Evolutionary conservation across 768 basidiomycete genomes (phyloP).

Genomic region (Boletus coccyginus): DNA sequence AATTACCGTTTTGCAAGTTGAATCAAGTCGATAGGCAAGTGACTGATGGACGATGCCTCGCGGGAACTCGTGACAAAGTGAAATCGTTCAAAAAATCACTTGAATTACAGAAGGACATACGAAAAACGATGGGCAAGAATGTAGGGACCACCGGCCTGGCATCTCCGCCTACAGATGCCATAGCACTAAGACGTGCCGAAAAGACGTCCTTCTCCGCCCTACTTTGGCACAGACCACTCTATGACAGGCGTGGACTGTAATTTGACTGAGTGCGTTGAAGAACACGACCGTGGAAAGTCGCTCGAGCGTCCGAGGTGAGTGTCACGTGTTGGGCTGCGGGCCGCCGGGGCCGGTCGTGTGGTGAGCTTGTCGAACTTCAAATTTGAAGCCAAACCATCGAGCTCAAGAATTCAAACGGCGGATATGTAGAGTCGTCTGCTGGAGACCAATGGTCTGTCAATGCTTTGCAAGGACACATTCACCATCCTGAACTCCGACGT

Average conservation of each 20-base stretch:
- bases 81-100: background rate
- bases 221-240: constrained; percentile 34
- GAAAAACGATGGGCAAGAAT: background rate
- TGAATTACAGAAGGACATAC: background rate
- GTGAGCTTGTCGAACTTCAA: too few species aligned
- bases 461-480: background rate
- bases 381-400: background rate
- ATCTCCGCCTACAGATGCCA: constrained; percentile 26
- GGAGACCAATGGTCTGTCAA: too few species aligned
- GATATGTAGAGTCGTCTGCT: background rate
- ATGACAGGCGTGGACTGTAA: constrained; percentile 25
- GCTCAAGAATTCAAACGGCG: background rate
- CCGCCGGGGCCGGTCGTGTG: background rate
- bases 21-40: background rate
- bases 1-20: too few species aligned
- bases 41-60: background rate
- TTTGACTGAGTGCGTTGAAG: constrained; percentile 35
- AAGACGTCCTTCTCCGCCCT: constrained; percentile 29
- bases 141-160: constrained; percentile 34
- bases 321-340: constrained; percentile 35
- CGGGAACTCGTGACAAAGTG: background rate
- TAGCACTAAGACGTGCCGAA: constrained; percentile 30
- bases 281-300: background rate
- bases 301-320: background rate
- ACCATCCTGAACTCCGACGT: background rate